Percentiles rank a stretch among this genome's conserved stretches.
These are phyloP conservation scores for Aegilops longissima DNA, from an alignment of 176 grass and related monocot species.

Conservation along the genomic window DNA sequence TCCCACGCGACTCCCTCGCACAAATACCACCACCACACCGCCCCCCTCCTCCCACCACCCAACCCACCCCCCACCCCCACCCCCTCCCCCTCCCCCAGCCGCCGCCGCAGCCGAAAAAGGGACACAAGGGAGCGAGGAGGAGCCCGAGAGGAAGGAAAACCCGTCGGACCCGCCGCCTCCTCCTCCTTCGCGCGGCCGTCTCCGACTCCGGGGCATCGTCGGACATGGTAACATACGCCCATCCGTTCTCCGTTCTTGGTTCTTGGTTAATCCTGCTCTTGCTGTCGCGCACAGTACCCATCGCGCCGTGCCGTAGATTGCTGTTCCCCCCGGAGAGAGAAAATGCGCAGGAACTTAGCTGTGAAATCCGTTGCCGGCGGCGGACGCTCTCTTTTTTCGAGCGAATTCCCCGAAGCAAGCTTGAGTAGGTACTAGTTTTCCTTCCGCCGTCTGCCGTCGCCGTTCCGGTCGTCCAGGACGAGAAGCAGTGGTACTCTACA, in stretches of 20 bases:
- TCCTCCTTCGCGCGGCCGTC: no score
- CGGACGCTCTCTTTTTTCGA: background rate
- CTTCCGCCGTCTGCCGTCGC: background rate
- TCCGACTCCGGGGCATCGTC: background rate
- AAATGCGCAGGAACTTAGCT: background rate
- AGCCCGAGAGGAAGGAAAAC: background rate
- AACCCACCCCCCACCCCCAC: no score
- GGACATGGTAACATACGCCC: conserved; percentile 20
- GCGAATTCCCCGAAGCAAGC: background rate
- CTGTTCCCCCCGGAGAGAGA: no score
- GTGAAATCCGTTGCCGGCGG: background rate
- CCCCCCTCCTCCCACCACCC: background rate
- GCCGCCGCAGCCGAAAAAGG: no score
- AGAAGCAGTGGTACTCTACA: no score
- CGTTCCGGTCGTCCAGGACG: background rate
- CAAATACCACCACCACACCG: conserved; percentile 42
- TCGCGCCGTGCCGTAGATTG: no score
- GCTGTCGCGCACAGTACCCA: background rate
- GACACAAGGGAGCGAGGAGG: background rate
- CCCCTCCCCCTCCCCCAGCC: background rate
- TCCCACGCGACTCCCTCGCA: conserved; percentile 50
- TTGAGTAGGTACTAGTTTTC: background rate
- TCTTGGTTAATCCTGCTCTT: background rate
- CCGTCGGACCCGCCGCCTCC: background rate
- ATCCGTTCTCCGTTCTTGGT: background rate